phyloP scores from a whole-genome alignment of 257 asterid genomes.

The Solanum pennellii region DNA sequence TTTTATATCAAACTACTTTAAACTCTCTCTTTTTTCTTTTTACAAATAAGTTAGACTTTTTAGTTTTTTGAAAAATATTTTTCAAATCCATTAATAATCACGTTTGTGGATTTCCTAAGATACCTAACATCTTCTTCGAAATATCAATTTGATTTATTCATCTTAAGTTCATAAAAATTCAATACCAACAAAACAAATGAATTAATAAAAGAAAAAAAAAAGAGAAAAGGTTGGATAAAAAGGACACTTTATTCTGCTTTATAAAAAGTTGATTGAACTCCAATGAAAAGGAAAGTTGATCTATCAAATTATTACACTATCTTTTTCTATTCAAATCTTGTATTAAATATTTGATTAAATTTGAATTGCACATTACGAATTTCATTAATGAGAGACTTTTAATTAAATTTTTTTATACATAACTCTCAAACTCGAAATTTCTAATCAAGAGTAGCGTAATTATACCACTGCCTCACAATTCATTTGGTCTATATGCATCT shows the following conservation, averaged over 20 bases:
- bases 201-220: neutral
- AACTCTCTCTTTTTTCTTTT: neutral
- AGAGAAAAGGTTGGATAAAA: neutral
- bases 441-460: too few species aligned
- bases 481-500: too few species aligned
- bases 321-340: too few species aligned
- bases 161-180: neutral
- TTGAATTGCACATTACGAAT: too few species aligned
- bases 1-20: neutral
- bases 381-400: too few species aligned
- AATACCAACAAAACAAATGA: neutral
- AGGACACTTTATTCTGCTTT: neutral
- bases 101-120: neutral
- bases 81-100: neutral
- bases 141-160: neutral
- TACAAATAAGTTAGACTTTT: neutral
- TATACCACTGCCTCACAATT: too few species aligned
- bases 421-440: fast-evolving
- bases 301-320: too few species aligned
- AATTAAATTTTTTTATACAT: fast-evolving
- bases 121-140: neutral
- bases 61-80: neutral
- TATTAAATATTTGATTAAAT: too few species aligned
- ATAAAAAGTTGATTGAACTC: neutral
- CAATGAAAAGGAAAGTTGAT: neutral